Conservation (phyloP, 768 basidiomycete species). For the Butyriboletus loyo region DNA sequence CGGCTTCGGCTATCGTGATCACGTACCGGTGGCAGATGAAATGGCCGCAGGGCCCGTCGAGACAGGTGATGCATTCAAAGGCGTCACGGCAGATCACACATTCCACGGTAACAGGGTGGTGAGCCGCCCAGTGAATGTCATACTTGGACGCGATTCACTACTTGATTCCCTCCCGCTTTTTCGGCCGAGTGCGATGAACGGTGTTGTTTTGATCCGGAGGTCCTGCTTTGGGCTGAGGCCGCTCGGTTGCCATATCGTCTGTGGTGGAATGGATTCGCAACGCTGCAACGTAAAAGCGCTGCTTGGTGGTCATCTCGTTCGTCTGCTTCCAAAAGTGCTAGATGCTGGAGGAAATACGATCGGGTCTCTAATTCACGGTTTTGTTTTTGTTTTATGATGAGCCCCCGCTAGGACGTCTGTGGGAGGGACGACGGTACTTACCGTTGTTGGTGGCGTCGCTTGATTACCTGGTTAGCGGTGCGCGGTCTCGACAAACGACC, state of each 20-base stretch:
- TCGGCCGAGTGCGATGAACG: too few species aligned
- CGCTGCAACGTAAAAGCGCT: conserved; percentile 34
- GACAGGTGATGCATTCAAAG: conserved; percentile 15
- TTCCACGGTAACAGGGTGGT: conserved; percentile 15
- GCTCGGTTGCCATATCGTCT: conserved; percentile 6
- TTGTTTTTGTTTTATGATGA: neutral
- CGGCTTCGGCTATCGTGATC: conserved; percentile 38
- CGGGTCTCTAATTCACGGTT: conserved; percentile 6
- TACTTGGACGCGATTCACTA: neutral
- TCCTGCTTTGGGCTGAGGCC: neutral
- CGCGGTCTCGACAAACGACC: too few species aligned
- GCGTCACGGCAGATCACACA: conserved; percentile 43
- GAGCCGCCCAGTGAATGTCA: neutral
- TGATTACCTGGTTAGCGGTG: too few species aligned
- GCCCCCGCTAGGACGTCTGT: neutral
- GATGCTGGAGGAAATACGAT: neutral
- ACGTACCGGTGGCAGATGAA: conserved; percentile 47
- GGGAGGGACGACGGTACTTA: neutral
- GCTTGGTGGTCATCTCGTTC: conserved; percentile 15
- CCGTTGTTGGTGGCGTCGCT: too few species aligned
- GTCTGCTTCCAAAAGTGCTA: conserved; percentile 12
- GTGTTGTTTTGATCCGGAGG: neutral
- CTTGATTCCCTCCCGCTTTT: neutral
- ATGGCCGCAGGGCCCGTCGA: conserved; percentile 44
- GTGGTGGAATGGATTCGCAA: conserved; percentile 24